Base-by-base conservation (phyloP, 176 grass and related monocot genomes). In the Thinopyrum elongatum region DNA sequence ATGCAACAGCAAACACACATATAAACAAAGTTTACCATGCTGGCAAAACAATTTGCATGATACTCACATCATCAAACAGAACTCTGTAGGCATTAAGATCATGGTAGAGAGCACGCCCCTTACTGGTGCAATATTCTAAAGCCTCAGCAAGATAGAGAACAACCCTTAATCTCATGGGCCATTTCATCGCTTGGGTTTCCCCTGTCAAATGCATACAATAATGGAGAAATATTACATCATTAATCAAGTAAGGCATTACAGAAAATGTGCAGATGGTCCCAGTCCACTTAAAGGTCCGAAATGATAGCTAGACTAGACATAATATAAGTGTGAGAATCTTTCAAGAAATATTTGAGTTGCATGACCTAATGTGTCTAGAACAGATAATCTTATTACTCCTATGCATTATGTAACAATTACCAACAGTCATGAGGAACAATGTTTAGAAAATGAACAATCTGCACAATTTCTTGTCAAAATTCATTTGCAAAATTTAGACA, bases 51-150 rank as follows among this genome's bases (percentile, higher is more conserved):
- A 74, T 26, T 57, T 31, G 70, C 31, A 87, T 74, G 76, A 47
- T 86, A 91, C 84, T 86, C 81, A 98, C 97, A 87, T 93, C 90
- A 79, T 98, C 97, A 92, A 98, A 98, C 29, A 96, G 72, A 86
- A 94, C 92, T 96, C 97, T 92, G 83, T 98, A 95, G 49, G 97
- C 94, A 91, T 98, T 98, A 86, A 98, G 97, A 87, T 98, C 97
- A 85, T 98, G 97, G 87, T 98, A 98, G 46, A 98, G 81, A 84
- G 90, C 97, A 39, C 97, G 97, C 17, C 97, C 97, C 72, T 82
- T 94, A 34, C 59, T 91, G 60, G 88, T 94, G 86, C 97, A 98
- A 88, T 94, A 96, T 78, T 98, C 93, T 84, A 98, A 90, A 80
- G 97, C 97, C 87, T 95, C 94, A 23, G 94, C 88, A 80, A 98